Base-by-base conservation (phyloP, 345 rosid species). In the Balakata baccata region DNA sequence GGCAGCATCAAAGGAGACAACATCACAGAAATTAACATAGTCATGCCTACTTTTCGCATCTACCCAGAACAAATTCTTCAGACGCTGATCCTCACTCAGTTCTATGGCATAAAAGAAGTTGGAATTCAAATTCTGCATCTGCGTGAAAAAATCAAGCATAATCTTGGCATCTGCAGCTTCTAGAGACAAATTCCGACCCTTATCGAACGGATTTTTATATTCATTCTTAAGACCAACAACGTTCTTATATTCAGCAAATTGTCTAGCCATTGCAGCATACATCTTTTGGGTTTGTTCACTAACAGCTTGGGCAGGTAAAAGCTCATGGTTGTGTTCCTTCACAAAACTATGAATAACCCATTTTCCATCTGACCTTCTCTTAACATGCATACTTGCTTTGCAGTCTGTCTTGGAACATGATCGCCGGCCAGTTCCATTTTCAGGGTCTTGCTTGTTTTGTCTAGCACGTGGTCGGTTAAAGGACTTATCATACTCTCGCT, bases 361-460 rank as follows among this genome's bases (percentile, higher is more conserved):
- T 70, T 79, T 87, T 68, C 91, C 93, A 82, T 86, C 89, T 0
- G 82, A 68, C 75, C 80, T 89, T 76, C 93, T 87, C 87, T 89
- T 89, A 66, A 89, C 93, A 79, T 89, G 93, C 93, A 89, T 89
- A 82, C 93, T 86, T 9, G 93, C 91, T 65, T 87, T 89, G 70
- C 93, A 89, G 72, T 87, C 89, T 10, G 93, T 89, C 79, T 89
- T 89, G 0, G 81, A 79, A 46, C 91, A 84, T 0, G 89, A 81
- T 62, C 93, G 64, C 17, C 91, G 69, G 34, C 89, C 84, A 66
- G 88, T 80, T 65, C 87, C 77, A 74, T 80, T 85, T 14, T 89
- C 94, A 0, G 88, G 80, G 11, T 87, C 89, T 76, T 79, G 87
- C 85, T 89, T 86, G 73, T 70, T 85, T 52, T 85, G 92, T 68